A percentile compares a stretch with the other conserved stretches of the same genome.
Evolutionary conservation across 2,329 filamentous ascomycete genomes (phyloP).

Genomic region (Sporothrix curviconia): DNA sequence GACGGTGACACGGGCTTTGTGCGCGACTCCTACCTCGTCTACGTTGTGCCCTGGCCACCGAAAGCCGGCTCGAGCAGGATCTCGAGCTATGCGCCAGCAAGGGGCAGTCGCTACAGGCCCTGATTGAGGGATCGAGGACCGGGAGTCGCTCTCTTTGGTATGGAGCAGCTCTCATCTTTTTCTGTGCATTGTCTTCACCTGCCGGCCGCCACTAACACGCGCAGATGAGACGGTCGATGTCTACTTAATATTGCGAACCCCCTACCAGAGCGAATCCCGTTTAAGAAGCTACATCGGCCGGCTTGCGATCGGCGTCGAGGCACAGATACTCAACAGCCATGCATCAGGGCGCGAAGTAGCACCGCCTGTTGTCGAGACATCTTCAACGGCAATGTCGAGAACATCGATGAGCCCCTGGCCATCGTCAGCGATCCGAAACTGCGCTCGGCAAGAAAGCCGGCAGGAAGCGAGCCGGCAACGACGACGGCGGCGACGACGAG

Average conservation of each 20-base stretch:
- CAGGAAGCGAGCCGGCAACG: background rate
- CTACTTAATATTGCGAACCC: constrained; percentile 61
- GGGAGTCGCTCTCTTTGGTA: constrained; percentile 67
- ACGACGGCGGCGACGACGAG: constrained; percentile 27
- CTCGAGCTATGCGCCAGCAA: constrained; percentile 31
- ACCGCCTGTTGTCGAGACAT: constrained; percentile 52
- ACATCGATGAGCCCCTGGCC: constrained; percentile 45
- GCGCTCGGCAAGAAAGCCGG: constrained; percentile 18
- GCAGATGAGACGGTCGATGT: constrained; percentile 68
- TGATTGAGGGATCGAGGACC: constrained; percentile 54
- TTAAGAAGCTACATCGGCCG: constrained; percentile 55
- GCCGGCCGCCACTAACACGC: constrained; percentile 26
- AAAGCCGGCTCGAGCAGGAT: constrained; percentile 47
- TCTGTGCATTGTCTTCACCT: constrained; percentile 14
- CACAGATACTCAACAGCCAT: constrained; percentile 54
- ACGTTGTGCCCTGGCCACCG: constrained; percentile 54
- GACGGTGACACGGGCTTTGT: constrained; percentile 38
- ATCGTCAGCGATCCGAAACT: constrained; percentile 36
- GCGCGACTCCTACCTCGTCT: constrained; percentile 53
- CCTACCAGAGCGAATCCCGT: constrained; percentile 49
- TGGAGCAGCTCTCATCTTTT: too few relatives aligned
- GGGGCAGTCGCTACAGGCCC: constrained; percentile 36
- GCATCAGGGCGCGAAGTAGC: constrained; percentile 37
- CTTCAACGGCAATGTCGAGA: constrained; percentile 47
- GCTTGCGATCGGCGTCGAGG: constrained; percentile 61